Conservation (phyloP, 345 rosid species). For the Aurinia saxatilis region DNA sequence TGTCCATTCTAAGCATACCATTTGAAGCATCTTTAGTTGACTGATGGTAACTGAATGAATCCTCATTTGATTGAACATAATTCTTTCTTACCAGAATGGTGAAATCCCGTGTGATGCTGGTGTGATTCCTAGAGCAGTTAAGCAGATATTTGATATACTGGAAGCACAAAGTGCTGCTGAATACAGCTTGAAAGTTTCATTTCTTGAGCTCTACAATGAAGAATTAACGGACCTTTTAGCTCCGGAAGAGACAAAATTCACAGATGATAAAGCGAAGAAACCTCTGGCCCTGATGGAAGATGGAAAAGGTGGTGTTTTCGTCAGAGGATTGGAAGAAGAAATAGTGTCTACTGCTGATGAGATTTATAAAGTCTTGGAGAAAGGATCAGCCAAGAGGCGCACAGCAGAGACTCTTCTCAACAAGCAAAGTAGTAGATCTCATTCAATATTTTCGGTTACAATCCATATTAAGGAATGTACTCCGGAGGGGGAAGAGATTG, state of each 20-base stretch:
- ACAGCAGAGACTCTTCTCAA: constrained; percentile 98
- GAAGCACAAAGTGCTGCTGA: constrained; percentile 97
- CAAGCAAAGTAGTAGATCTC: constrained; percentile 99
- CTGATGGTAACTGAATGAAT: constrained; percentile 2
- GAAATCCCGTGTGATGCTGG: constrained; percentile 97
- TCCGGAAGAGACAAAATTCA: constrained; percentile 71
- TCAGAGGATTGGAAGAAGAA: constrained; percentile 96
- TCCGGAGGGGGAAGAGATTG: constrained; percentile 98
- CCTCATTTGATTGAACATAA: constrained; percentile 14
- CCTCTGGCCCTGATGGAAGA: constrained; percentile 99
- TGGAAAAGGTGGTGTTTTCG: constrained; percentile 97
- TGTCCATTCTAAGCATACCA: not conserved
- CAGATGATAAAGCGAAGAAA: constrained; percentile 88
- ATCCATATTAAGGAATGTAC: constrained; percentile 97
- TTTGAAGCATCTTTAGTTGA: not conserved
- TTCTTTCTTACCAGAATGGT: constrained; percentile 55
- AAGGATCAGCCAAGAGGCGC: constrained; percentile 95
- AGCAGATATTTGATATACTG: constrained; percentile 81
- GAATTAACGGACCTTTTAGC: constrained; percentile 97
- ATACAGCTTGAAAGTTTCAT: constrained; percentile 95
- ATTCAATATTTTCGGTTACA: constrained; percentile 93
- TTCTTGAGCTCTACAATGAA: constrained; percentile 94
- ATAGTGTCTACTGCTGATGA: constrained; percentile 91
- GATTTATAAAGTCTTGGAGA: constrained; percentile 95
- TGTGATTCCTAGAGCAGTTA: constrained; percentile 94